Evolutionary conservation across 169 alveolate genomes (phyloP), one percentile per base, ranked within the genome.

Genomic region (Eimeria sp.): DNA sequence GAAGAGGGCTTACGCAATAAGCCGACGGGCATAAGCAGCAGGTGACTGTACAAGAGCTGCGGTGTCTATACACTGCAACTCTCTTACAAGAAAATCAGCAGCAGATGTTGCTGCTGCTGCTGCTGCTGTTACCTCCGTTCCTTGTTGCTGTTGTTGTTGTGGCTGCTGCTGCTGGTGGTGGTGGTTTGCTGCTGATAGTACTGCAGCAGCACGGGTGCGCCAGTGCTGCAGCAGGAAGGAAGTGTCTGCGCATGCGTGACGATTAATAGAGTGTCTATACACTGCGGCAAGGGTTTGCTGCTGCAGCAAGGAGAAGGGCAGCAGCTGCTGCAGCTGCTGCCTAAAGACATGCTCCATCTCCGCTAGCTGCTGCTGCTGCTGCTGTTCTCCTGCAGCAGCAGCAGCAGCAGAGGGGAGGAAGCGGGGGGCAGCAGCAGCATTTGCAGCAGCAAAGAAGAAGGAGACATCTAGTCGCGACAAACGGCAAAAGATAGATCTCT

Each of bases 171-270:
- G 84, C 57, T n/a, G 57, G 54, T 73, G 84, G 4, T 11, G 78
- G 1, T n/a, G 13, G 78, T 25, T 10, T n/a, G 49, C 51, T 27
- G 43, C 13, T 30, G 84, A 45, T 30, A 49, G 22, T 18, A 30
- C 43, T 0, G 84, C 84, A 10, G 84, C 84, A 40, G 84, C 45
- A 27, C 51, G 11, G 47, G 16, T 49, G 1, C 84, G 43, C 84
- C 84, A 73, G 84, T 73, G 84, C 84, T 73, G 84, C 84, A 73
- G 84, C 84, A 73, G 43, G 20, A n/a, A 40, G 47, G 49, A 45
- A 20, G 84, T 45, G 84, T 30, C 47, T 73, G 13, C 84, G 20
- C 84, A 73, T 14, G 84, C 84, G 1, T 27, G 57, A 11, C 84
- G 7, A 73, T 45, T 45, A 20, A 73, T 20, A 30, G 84, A 6